phyloP scores from a whole-genome alignment of 176 grass and related monocot species.

The Chrysopogon serrulatus region DNA sequence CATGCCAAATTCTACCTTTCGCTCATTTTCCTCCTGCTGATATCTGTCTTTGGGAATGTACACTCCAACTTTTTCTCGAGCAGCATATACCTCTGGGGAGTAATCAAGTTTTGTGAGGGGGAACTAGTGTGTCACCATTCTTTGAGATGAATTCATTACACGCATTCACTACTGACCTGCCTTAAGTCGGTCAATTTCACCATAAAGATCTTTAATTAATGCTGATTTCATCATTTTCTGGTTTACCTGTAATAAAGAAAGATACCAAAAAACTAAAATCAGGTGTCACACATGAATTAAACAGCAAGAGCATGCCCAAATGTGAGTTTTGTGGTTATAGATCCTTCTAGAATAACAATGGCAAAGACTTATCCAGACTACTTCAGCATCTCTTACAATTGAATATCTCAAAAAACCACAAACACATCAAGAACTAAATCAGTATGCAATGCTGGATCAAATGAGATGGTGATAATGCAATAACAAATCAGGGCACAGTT shows the following conservation, averaged over 20 bases:
- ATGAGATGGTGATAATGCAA: neutral
- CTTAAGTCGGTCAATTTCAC: constrained; percentile 96
- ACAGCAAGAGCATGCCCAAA: neutral
- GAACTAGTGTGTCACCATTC: neutral
- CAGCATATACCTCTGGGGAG: constrained; percentile 89
- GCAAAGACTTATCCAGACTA: neutral
- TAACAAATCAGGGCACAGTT: neutral
- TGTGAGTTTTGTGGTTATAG: neutral
- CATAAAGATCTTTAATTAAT: constrained; percentile 98
- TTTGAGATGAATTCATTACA: neutral
- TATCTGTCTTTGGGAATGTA: constrained; percentile 98
- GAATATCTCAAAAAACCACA: neutral
- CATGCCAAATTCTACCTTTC: constrained; percentile 65
- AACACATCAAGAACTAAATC: neutral
- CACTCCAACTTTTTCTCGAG: constrained; percentile 91
- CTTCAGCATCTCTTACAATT: neutral
- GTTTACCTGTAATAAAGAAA: constrained; percentile 60
- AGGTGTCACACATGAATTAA: neutral
- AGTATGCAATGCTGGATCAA: neutral
- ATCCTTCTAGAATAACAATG: neutral
- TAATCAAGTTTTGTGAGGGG: constrained; percentile 19
- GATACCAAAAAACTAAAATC: neutral
- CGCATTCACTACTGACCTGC: constrained; percentile 52
- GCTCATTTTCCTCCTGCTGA: constrained; percentile 75
- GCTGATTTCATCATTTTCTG: constrained; percentile 99